These are phyloP conservation scores for Aurantiochytrium sp. DNA, from an alignment of 108 stramenopile species.

Conservation along the genomic window DNA sequence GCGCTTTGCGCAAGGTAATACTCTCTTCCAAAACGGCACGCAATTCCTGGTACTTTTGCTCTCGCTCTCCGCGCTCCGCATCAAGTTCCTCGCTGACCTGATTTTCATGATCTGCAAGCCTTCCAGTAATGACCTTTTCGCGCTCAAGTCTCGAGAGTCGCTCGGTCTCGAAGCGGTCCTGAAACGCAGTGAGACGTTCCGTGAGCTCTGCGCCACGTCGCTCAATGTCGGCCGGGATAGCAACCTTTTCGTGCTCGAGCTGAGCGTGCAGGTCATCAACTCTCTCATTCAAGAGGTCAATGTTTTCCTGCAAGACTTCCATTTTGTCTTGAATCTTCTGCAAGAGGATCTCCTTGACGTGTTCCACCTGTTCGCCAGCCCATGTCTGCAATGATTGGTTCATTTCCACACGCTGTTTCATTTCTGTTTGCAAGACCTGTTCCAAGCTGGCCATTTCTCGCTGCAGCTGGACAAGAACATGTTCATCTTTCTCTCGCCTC, in stretches of 20 bases:
- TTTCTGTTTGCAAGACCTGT: not conserved
- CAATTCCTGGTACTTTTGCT: conserved; percentile 15
- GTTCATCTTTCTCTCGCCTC: not conserved
- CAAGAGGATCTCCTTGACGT: not conserved
- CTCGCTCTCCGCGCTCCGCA: not conserved
- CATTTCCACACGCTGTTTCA: not conserved
- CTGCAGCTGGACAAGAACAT: not conserved
- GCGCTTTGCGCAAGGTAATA: not conserved
- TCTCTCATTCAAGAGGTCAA: not conserved
- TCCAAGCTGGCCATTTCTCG: not conserved
- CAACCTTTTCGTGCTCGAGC: not conserved
- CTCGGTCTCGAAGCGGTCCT: not conserved
- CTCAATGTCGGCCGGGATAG: not conserved
- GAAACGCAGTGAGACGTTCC: not conserved
- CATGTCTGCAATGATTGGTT: not conserved
- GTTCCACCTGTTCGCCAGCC: not conserved
- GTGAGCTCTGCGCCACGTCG: conserved; percentile 10
- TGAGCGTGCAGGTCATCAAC: not conserved
- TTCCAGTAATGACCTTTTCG: not conserved
- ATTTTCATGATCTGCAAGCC: not conserved
- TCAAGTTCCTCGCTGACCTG: not conserved
- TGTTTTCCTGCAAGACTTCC: not conserved
- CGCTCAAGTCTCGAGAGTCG: not conserved
- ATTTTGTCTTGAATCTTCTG: not conserved
- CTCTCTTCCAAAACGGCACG: not conserved